phyloP scores from a whole-genome alignment of 169 alveolate species.

The Plasmodium relictum region DNA sequence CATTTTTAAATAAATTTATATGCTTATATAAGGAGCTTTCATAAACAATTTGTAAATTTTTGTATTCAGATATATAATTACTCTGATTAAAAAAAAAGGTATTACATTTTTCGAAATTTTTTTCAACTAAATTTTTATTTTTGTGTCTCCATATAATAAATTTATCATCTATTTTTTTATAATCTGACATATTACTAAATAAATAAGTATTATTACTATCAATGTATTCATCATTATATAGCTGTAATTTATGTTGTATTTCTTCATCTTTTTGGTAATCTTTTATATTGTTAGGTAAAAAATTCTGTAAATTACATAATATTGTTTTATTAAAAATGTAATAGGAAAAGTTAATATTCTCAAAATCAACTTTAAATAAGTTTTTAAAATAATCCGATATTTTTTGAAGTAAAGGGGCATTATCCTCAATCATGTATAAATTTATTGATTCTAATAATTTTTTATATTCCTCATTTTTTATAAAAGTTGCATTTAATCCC shows the following conservation, averaged over 20 bases:
- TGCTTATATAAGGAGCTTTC: slow-evolving; percentile 28
- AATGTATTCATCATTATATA: slow-evolving; percentile 22
- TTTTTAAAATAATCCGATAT: slow-evolving; percentile 31
- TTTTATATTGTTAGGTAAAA: neutral
- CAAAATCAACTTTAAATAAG: slow-evolving; percentile 1
- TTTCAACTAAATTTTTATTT: slow-evolving; percentile 8
- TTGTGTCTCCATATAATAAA: slow-evolving; percentile 38
- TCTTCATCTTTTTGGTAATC: slow-evolving; percentile 1
- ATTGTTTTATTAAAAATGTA: slow-evolving; percentile 39
- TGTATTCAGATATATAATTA: slow-evolving; percentile 16
- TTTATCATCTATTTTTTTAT: slow-evolving; percentile 6
- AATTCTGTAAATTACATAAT: slow-evolving; percentile 18
- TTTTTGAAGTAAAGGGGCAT: neutral
- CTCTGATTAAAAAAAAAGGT: slow-evolving; percentile 22
- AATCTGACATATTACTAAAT: neutral
- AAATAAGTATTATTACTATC: slow-evolving; percentile 7
- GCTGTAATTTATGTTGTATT: neutral
- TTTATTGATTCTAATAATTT: neutral
- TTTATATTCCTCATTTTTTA: slow-evolving; percentile 37
- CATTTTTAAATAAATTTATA: neutral
- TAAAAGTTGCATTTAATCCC: slow-evolving; percentile 16
- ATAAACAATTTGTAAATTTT: slow-evolving; percentile 16
- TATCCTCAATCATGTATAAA: slow-evolving; percentile 5
- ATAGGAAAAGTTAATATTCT: slow-evolving; percentile 27
- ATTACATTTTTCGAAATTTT: slow-evolving; percentile 10